Conservation (phyloP, 1,284 basidiomycete species). For the Hemileia vastatrix region DNA sequence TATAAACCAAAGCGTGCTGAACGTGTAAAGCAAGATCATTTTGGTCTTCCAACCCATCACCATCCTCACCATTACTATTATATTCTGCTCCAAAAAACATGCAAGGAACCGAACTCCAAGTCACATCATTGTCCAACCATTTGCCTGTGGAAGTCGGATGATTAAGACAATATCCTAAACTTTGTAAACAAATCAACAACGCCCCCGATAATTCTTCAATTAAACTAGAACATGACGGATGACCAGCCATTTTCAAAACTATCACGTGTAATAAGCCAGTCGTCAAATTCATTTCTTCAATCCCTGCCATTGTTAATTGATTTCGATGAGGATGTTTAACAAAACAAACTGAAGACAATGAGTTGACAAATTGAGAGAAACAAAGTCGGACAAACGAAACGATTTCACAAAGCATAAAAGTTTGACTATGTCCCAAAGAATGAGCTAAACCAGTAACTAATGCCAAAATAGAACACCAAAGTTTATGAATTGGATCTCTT, state of each 20-base stretch:
- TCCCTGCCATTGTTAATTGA: constrained; percentile 11
- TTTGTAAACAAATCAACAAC: constrained; percentile 15
- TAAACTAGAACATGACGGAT: constrained; percentile 8
- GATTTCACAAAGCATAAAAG: constrained; percentile 20
- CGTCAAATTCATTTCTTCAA: constrained; percentile 17
- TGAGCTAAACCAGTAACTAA: constrained; percentile 17
- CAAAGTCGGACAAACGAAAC: constrained; percentile 20
- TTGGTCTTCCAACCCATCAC: no score
- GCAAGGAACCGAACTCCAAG: no score
- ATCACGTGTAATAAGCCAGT: constrained; percentile 11
- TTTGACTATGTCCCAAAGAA: constrained; percentile 17
- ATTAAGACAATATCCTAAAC: constrained; percentile 19
- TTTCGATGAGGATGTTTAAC: constrained; percentile 6
- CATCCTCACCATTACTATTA: background rate
- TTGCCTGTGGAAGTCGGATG: constrained; percentile 20
- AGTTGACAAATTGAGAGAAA: constrained; percentile 14
- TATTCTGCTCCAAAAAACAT: no score
- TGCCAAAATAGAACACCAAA: constrained; percentile 22
- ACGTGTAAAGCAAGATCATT: constrained; percentile 13
- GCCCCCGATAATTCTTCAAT: constrained; percentile 9
- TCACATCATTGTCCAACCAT: constrained; percentile 22
- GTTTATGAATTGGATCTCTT: constrained; percentile 12
- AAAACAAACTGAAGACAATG: constrained; percentile 5
- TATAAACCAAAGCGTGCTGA: constrained; percentile 21
- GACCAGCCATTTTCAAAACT: constrained; percentile 17